phyloP scores from a whole-genome alignment of 805 yeast genomes.

The Ogataea salicorniae region DNA sequence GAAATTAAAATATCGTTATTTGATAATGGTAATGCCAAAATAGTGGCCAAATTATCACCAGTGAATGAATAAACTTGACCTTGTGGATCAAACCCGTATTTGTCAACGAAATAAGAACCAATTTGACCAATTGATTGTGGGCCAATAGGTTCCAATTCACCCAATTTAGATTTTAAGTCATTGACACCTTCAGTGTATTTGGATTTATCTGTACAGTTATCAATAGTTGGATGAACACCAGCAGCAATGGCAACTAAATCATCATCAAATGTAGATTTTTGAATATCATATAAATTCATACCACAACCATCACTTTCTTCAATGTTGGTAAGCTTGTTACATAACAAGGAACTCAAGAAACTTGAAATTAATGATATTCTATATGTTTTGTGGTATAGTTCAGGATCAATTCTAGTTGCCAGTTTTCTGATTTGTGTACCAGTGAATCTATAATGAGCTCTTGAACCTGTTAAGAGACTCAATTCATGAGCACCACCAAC shows the following conservation, averaged over 20 bases:
- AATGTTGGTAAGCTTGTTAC: constrained; percentile 57
- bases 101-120: constrained; percentile 53
- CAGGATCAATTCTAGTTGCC: constrained; percentile 46
- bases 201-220: constrained; percentile 27
- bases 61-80: constrained; percentile 73
- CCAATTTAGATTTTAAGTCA: constrained; percentile 48
- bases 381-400: constrained; percentile 48
- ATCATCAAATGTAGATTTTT: constrained; percentile 49
- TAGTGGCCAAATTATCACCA: constrained; percentile 89
- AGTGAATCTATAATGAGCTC: constrained; percentile 85
- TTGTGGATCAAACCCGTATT: constrained; percentile 55
- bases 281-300: constrained; percentile 79
- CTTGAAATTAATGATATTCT: constrained; percentile 74
- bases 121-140: constrained; percentile 46
- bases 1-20: constrained; percentile 76
- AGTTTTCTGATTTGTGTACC: constrained; percentile 87
- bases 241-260: constrained; percentile 51
- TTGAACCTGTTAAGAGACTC: constrained; percentile 73
- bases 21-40: constrained; percentile 71
- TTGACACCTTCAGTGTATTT: constrained; percentile 29
- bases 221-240: constrained; percentile 42
- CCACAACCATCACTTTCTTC: constrained; percentile 93
- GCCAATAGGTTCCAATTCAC: constrained; percentile 46
- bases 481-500: constrained; percentile 57
- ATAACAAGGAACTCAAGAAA: constrained; percentile 65